phyloP scores from a whole-genome alignment of 2,329 filamentous ascomycete genomes.

The Thielaviopsis punctulata region DNA sequence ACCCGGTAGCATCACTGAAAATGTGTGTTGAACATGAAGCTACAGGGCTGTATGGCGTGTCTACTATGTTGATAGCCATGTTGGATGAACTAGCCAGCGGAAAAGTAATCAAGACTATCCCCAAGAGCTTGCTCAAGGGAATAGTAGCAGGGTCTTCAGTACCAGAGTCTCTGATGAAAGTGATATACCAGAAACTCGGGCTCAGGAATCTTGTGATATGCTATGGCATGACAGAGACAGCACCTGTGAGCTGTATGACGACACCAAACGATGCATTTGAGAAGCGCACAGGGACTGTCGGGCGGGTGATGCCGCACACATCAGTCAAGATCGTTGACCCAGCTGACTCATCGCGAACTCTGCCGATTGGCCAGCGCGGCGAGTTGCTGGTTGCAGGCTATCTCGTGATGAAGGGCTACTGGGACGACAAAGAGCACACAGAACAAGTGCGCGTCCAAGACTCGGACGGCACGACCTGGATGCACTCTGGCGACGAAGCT shows the following conservation, averaged over 20 bases:
- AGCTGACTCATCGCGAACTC: slow-evolving; percentile 34
- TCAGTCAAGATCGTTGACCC: slow-evolving; percentile 58
- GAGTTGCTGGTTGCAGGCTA: slow-evolving; percentile 78
- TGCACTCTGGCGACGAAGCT: slow-evolving; percentile 87
- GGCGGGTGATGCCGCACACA: slow-evolving; percentile 71
- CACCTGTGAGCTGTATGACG: slow-evolving; percentile 67
- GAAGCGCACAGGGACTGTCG: slow-evolving; percentile 60
- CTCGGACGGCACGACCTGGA: slow-evolving; percentile 45
- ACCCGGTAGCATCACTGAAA: slow-evolving; percentile 52
- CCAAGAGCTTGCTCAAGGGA: slow-evolving; percentile 52
- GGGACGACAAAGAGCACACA: slow-evolving; percentile 53
- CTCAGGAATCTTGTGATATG: slow-evolving; percentile 76
- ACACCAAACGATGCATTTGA: slow-evolving; percentile 55
- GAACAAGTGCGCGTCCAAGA: slow-evolving; percentile 41
- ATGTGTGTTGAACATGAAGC: slow-evolving; percentile 36
- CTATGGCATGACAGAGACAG: slow-evolving; percentile 93
- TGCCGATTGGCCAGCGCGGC: slow-evolving; percentile 51
- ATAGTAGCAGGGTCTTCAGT: slow-evolving; percentile 82
- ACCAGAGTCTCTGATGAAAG: slow-evolving; percentile 63
- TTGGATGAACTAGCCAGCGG: slow-evolving; percentile 52
- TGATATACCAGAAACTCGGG: slow-evolving; percentile 56
- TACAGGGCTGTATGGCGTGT: slow-evolving; percentile 66
- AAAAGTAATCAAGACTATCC: slow-evolving; percentile 16
- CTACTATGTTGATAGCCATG: slow-evolving; percentile 86
- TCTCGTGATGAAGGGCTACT: slow-evolving; percentile 82